Evolutionary conservation across 177 flowering plant species (phyloP).

Genomic region (Vitis hybrid): DNA sequence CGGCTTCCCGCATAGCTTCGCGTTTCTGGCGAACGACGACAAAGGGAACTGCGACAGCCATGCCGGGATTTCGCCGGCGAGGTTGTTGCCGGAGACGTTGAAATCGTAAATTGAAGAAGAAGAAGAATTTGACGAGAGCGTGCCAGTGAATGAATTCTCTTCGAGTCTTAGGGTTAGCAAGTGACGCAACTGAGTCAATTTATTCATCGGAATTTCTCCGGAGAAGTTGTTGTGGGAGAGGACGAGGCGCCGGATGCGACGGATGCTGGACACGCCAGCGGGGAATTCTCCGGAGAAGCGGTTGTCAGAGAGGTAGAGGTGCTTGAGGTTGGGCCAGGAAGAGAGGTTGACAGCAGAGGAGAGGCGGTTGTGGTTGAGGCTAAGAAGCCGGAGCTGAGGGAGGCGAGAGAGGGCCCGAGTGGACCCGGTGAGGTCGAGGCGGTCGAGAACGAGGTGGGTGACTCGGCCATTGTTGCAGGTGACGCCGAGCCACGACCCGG

Average conservation of each 20-base stretch:
- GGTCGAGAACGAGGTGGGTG: constrained; percentile 40
- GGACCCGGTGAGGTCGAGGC: constrained; percentile 43
- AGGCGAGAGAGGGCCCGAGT: constrained; percentile 28
- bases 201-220: constrained; percentile 34
- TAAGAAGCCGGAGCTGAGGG: constrained; percentile 42
- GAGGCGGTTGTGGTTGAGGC: constrained; percentile 41
- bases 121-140: constrained; percentile 2
- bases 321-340: constrained; percentile 41
- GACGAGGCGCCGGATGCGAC: constrained; percentile 44
- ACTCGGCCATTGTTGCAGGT: constrained; percentile 39
- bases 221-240: constrained; percentile 36
- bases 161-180: constrained; percentile 49
- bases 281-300: constrained; percentile 41
- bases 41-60: constrained; percentile 26
- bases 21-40: constrained; percentile 34
- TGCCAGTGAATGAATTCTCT: constrained; percentile 37
- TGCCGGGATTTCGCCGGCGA: constrained; percentile 43
- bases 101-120: constrained; percentile 19
- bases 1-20: constrained; percentile 41
- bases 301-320: constrained; percentile 51
- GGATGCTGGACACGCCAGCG: constrained; percentile 32
- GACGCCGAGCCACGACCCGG: constrained; percentile 43
- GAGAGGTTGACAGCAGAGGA: constrained; percentile 26
- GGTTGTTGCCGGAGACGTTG: constrained; percentile 44
- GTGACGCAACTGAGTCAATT: constrained; percentile 23